Percentiles rank a stretch among this genome's conserved stretches.
Conservation (phyloP, 306 rosid species). For the Citrullus amarus region DNA sequence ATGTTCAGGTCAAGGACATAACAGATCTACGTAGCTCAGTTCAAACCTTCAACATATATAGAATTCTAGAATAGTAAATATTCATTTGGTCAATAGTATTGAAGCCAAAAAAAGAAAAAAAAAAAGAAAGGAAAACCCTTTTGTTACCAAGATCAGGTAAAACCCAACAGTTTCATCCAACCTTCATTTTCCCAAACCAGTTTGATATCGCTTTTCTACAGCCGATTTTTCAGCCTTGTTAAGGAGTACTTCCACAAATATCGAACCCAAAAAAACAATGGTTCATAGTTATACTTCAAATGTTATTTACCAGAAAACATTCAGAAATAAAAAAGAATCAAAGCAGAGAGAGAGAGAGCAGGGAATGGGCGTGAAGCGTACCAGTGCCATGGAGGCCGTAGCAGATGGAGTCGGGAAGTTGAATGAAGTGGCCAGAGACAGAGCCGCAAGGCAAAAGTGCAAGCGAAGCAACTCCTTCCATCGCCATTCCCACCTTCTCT, state of each 20-base stretch:
- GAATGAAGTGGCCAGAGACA: slow-evolving; percentile 82
- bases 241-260: background rate
- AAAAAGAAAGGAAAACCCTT: background rate
- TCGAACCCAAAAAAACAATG: background rate
- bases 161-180: background rate
- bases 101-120: background rate
- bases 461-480: slow-evolving; percentile 92
- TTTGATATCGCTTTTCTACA: background rate
- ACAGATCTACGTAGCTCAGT: background rate
- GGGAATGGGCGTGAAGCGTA: slow-evolving; percentile 8
- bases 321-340: background rate
- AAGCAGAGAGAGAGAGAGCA: background rate
- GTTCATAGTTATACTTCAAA: background rate
- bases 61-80: too few relatives aligned
- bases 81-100: background rate
- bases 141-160: background rate
- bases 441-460: slow-evolving; percentile 76
- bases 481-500: slow-evolving; percentile 21
- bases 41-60: too few relatives aligned
- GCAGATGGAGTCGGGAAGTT: slow-evolving; percentile 55
- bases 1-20: background rate
- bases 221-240: background rate
- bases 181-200: background rate
- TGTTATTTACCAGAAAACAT: background rate
- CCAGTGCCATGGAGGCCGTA: slow-evolving; percentile 84